These are phyloP conservation scores for Alternaria brassicae DNA, from an alignment of 2,329 filamentous ascomycete genomes.

Conservation along the genomic window DNA sequence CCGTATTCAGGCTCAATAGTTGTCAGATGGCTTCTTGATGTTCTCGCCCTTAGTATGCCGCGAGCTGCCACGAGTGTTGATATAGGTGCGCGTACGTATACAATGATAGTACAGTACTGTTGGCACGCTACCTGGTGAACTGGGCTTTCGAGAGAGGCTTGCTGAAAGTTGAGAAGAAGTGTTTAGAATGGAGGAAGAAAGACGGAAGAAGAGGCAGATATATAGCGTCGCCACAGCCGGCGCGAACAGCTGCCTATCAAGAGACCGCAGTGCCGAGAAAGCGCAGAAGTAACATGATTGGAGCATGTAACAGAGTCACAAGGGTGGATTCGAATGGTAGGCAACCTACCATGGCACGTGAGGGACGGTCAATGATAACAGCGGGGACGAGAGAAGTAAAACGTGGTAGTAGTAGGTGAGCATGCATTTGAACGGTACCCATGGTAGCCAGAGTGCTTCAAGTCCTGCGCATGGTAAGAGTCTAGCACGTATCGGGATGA, in stretches of 20 bases:
- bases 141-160: not conserved
- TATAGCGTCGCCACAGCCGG: not conserved
- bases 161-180: not conserved
- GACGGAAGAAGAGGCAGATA: not conserved
- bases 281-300: not conserved
- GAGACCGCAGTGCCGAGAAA: not conserved
- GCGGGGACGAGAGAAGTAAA: not conserved
- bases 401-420: not conserved
- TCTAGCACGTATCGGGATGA: not conserved
- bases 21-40: not conserved
- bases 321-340: not conserved
- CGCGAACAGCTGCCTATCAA: not conserved
- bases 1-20: not conserved
- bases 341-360: not conserved
- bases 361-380: not conserved
- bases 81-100: constrained; percentile 41
- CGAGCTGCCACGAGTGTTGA: constrained; percentile 52
- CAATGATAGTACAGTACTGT: not conserved
- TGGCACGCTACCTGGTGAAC: not conserved
- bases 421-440: not conserved
- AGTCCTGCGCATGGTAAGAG: not conserved
- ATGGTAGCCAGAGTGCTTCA: not conserved
- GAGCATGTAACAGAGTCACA: not conserved
- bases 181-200: not conserved
- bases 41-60: constrained; percentile 33